Evolutionary conservation across 31 red algal genomes (phyloP), one percentile per base, ranked within the genome.

Genomic region (Asparagopsis taxiformis): DNA sequence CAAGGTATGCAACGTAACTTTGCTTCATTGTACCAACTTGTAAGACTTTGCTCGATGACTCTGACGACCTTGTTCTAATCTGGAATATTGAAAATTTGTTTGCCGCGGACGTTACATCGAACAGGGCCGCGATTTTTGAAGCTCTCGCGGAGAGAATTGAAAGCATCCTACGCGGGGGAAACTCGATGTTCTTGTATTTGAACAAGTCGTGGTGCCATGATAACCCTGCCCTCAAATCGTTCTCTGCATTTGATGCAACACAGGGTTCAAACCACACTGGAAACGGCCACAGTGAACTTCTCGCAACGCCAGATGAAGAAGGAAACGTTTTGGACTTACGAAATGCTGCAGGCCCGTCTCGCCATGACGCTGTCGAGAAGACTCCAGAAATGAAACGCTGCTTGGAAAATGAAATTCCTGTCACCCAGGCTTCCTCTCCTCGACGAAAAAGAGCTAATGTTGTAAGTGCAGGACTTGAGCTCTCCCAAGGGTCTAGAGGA

Each of bases 131-230:
- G 3, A 28, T 62, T 26, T 62, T 62, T 62, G 23, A 32, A 5
- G 58, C 25, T n/a, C 23, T 62, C 10, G 6, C 4, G 6, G 31
- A 7, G 19, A 19, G 58, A 32, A 62, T 62, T 32, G 58, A 13
- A 8, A 31, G 24, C 24, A 62, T 62, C n/a, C 16, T 26, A 13
- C 5, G 6, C 58, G 58, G 58, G 5, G 58, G 58, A 19, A 62
- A 28, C 31, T 62, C 58, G 31, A 62, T 62, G 58, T 62, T 62
- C 6, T 30, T 30, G 26, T 62, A 32, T 13, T 32, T 31, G 6
- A 26, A 62, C 58, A 62, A 62, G 31, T 30, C 29, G 31, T 62
- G 58, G 58, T 62, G 58, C 24, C 25, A 26, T 17, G 58, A 62
- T 62, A 32, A 26, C 3, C 26, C 58, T 28, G 25, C 31, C 23